Evolutionary conservation across 371 early-diverging fungal genomes (phyloP).

Genomic region (Thermomucor indicae-seudaticae): DNA sequence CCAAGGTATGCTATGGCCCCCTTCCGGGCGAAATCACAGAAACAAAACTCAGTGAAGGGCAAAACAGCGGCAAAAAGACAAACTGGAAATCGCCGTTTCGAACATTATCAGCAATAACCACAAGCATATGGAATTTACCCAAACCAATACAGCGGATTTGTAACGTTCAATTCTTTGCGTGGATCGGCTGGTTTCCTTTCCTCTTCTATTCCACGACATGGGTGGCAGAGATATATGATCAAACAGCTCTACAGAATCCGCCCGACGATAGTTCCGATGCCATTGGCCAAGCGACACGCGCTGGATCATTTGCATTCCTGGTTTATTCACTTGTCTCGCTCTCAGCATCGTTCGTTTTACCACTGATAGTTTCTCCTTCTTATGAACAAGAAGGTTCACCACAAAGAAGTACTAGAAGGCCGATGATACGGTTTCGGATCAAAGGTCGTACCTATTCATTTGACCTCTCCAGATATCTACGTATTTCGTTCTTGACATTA

Average conservation of each 20-base stretch:
- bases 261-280: conserved; percentile 32
- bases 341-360: conserved; percentile 68
- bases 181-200: conserved; percentile 97
- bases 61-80: not conserved
- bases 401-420: not conserved
- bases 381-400: not conserved
- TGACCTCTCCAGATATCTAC: conserved; percentile 14
- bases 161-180: conserved; percentile 87
- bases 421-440: conserved; percentile 1
- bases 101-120: conserved; percentile 28
- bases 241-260: conserved; percentile 10
- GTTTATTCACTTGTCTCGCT: conserved; percentile 76
- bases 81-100: conserved; percentile 22
- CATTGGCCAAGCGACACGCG: conserved; percentile 71
- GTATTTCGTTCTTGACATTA: conserved; percentile 39
- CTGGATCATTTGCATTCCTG: conserved; percentile 83
- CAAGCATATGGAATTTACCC: conserved; percentile 60
- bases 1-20: conserved; percentile 16
- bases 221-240: conserved; percentile 64
- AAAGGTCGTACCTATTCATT: conserved; percentile 10
- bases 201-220: conserved; percentile 86
- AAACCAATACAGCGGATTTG: conserved; percentile 71
- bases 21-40: not conserved
- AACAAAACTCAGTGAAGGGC: not conserved
- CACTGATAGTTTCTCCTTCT: conserved; percentile 38